These are phyloP conservation scores for Trichoderma sp. DNA, from an alignment of 2,329 filamentous ascomycete species.

Conservation along the genomic window DNA sequence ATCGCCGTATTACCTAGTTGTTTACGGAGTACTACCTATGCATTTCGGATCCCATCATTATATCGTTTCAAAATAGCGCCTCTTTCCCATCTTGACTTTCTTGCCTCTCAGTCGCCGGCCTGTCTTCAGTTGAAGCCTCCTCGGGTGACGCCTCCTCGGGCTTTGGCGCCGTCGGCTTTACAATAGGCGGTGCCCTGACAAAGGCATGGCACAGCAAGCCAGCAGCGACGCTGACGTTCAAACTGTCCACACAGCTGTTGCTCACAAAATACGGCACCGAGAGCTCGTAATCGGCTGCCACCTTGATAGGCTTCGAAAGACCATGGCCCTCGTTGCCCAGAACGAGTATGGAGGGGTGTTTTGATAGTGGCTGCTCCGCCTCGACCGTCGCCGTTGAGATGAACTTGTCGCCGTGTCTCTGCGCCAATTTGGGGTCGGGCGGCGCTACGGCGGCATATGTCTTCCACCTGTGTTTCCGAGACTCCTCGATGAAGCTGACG, in stretches of 20 bases:
- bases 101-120: neutral
- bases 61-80: neutral
- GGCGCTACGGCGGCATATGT: constrained; percentile 74
- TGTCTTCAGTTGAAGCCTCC: neutral
- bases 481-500: constrained; percentile 68
- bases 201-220: constrained; percentile 75
- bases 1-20: neutral
- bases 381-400: constrained; percentile 55
- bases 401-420: constrained; percentile 46
- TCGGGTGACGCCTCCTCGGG: neutral
- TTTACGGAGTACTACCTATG: neutral
- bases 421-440: constrained; percentile 41
- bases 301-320: constrained; percentile 64
- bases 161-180: neutral
- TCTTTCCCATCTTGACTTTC: neutral
- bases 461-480: constrained; percentile 73
- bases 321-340: constrained; percentile 82
- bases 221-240: constrained; percentile 91
- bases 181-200: constrained; percentile 45
- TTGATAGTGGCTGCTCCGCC: constrained; percentile 54
- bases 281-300: constrained; percentile 65
- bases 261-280: constrained; percentile 63
- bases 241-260: constrained; percentile 71
- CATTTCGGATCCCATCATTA: constrained; percentile 1
- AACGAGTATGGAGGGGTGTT: constrained; percentile 74